Base-by-base conservation (phyloP, 345 rosid genomes). In the Citrus sp. region DNA sequence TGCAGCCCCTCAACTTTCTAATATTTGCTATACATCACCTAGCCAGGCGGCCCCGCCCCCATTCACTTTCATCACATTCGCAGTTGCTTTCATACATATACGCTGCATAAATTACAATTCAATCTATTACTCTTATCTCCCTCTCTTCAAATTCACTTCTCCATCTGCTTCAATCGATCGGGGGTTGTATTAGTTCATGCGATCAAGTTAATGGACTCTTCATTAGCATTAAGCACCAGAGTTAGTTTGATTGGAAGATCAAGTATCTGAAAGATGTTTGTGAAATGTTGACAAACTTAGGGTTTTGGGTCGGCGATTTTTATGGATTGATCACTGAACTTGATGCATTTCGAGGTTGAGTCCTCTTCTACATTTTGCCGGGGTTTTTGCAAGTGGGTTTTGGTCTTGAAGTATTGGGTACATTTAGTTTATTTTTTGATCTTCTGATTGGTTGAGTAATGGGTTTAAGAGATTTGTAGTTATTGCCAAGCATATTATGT, bases 221-320 rank as follows among this genome's bases (percentile, higher is more conserved):
- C 60, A 25, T 37, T 10, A 56, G 55, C 27, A 25, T 27, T 34
- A 49, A 24, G 9, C 64, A n/a, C 32, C 46, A 24, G 62, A 69
- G 70, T 56, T 51, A 4, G 63, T 28, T 55, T 37, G 73, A 27
- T 67, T 21, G 37, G 64, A 34, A 16, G 61, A 54, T 65, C 72
- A 67, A 34, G 12, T 67, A 18, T 62, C 38, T 34, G 54, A 69
- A 80, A 75, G 73, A 80, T 84, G 86, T 56, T 49, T 82, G 75
- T 69, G 49, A 56, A 60, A 77, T 79, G 80, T 73, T 77, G 76
- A 74, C 63, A 51, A 64, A 74, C 38, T 83, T 75, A 59, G 72
- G 79, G 60, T 68, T 65, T 70, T 75, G 76, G 69, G 66, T 66
- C 59, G 78, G 73, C 27, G 72, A 55, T 49, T 46, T 76, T 75